A percentile compares a stretch with the other conserved stretches of the same genome.
phyloP scores from a whole-genome alignment of 2,329 filamentous ascomycete species.

The Fusarium beomiforme region DNA sequence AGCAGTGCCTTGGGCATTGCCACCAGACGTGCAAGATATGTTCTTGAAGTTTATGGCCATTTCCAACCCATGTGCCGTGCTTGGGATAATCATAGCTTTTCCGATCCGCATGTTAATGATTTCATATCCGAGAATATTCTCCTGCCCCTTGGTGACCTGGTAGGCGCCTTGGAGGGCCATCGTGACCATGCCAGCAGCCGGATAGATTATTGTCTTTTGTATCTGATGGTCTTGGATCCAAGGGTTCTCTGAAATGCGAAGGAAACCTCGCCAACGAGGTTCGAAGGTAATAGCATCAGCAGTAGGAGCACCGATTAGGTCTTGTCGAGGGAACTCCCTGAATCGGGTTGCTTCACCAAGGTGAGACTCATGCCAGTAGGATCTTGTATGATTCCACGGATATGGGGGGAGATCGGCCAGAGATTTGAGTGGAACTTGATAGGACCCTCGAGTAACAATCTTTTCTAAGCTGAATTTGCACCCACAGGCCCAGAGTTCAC shows the following conservation, averaged over 20 bases:
- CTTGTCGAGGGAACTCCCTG: constrained; percentile 57
- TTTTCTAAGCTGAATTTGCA: constrained; percentile 46
- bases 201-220: constrained; percentile 61
- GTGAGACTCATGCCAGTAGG: constrained; percentile 65
- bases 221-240: constrained; percentile 64
- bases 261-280: constrained; percentile 60
- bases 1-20: not conserved
- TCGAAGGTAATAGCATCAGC: constrained; percentile 57
- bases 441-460: constrained; percentile 36
- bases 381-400: constrained; percentile 63
- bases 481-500: constrained; percentile 52
- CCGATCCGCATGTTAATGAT: constrained; percentile 58
- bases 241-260: constrained; percentile 59
- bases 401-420: constrained; percentile 61
- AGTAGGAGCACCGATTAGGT: constrained; percentile 60
- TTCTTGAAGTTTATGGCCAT: constrained; percentile 58
- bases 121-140: constrained; percentile 51
- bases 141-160: constrained; percentile 48
- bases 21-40: not conserved
- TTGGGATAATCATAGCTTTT: constrained; percentile 62
- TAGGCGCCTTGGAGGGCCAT: constrained; percentile 60
- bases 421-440: constrained; percentile 42
- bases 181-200: constrained; percentile 59
- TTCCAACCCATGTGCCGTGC: constrained; percentile 59
- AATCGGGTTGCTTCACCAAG: constrained; percentile 56